Percentiles rank a stretch among this genome's conserved stretches.
phyloP scores from a whole-genome alignment of 1,284 basidiomycete species.

The Cryptococcus sp. region DNA sequence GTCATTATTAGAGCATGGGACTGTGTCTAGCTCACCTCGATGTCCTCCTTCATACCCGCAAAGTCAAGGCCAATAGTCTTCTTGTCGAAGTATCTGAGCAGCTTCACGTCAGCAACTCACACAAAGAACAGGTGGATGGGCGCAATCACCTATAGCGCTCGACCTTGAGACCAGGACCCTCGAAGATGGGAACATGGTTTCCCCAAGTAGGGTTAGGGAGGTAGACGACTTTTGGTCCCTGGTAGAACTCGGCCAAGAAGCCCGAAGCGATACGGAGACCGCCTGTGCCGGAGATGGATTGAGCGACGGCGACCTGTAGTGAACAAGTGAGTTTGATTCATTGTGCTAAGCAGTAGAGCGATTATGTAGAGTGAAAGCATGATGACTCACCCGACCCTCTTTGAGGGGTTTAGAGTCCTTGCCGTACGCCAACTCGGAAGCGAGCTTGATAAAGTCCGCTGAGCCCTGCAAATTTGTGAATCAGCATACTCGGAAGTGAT shows the following conservation, averaged over 20 bases:
- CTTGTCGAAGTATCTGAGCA: conserved; percentile 78
- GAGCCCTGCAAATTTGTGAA: conserved; percentile 57
- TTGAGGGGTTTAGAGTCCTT: conserved; percentile 74
- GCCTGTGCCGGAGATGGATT: conserved; percentile 97
- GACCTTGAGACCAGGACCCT: conserved; percentile 90
- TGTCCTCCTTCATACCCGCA: conserved; percentile 81
- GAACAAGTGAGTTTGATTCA: background rate
- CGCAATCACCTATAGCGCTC: conserved; percentile 64
- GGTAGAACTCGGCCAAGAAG: conserved; percentile 84
- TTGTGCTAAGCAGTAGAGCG: background rate
- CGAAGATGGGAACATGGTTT: conserved; percentile 82
- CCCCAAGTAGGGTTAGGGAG: conserved; percentile 96
- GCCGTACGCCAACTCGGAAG: conserved; percentile 89
- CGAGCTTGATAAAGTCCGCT: conserved; percentile 80
- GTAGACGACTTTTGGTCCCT: conserved; percentile 84
- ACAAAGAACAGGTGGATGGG: background rate
- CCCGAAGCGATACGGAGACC: conserved; percentile 94
- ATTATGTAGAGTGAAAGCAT: background rate
- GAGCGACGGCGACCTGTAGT: conserved; percentile 78
- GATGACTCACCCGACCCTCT: conserved; percentile 67
- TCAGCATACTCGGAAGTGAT: background rate
- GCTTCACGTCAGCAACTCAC: background rate
- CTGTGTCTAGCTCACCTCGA: conserved; percentile 61
- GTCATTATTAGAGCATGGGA: background rate
- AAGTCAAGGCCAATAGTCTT: conserved; percentile 92